Percentiles rank a stretch among this genome's conserved stretches.
These are phyloP conservation scores for Cenchrus purpureus DNA, from an alignment of 176 grass and related monocot genomes.

Conservation along the genomic window DNA sequence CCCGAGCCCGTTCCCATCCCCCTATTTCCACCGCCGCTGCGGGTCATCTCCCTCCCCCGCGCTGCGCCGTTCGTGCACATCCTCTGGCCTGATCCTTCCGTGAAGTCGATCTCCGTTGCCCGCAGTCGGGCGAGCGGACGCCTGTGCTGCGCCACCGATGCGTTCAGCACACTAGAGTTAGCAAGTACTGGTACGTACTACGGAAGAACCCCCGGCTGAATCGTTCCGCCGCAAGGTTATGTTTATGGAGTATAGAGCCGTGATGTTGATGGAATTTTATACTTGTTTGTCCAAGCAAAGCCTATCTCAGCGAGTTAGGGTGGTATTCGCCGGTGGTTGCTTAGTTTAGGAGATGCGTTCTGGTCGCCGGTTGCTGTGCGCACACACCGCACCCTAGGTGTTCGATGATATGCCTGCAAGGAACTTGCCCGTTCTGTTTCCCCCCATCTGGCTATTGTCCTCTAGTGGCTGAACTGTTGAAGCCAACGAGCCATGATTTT, in stretches of 20 bases:
- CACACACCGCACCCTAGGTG: background rate
- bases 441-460: background rate
- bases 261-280: background rate
- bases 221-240: background rate
- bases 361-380: background rate
- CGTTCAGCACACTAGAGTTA: background rate
- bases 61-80: background rate
- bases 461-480: background rate
- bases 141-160: background rate
- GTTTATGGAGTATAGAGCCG: background rate
- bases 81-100: background rate
- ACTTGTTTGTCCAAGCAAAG: background rate
- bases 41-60: background rate
- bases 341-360: background rate
- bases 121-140: background rate
- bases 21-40: background rate
- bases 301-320: background rate
- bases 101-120: background rate
- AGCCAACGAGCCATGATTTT: background rate
- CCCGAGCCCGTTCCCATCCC: background rate
- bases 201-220: background rate
- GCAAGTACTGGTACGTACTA: background rate
- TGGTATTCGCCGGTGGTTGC: background rate
- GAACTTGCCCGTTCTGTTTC: background rate
- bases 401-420: slow-evolving; percentile 1